Evolutionary conservation across 495 filamentous ascomycete species (phyloP), one percentile per base, ranked within the genome.

Genomic region (Penicillium angulare): DNA sequence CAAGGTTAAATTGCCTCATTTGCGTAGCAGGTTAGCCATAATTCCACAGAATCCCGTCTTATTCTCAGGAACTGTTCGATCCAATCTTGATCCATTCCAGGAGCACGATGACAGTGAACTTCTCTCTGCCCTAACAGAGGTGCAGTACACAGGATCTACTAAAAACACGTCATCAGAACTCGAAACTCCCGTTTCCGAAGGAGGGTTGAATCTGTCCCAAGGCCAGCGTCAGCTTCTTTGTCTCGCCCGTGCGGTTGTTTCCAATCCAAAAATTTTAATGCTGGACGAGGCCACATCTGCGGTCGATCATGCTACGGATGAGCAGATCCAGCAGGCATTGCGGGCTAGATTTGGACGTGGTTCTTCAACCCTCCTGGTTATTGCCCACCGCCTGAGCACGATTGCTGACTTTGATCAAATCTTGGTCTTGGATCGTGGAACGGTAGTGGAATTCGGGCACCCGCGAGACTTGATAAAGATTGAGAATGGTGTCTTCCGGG

Each of bases 241-340:
- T 57, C 81, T 96, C 10, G 91, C 91, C 2, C 83, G 90, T 12
- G 91, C 90, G 0, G 71, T 95, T 47, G 80, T 96, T 53, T 90
- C 84, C 64, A 72, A 78, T 16, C 87, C 89, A 0, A 88, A 60
- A 23, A 60, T 96, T 12, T 68, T 95, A 3, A 80, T 95, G 47
- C 89, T 93, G 85, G 90, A 96, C 65, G 90, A 96, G 71, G 90
- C 90, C 10, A 96, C 90, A 9, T 88, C 89, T 1, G 87, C 87
- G 3, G 92, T 96, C 59, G 90, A 96, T 73, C 89, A 91, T 69
- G 81, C 76, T 18, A 96, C 89, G 3, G 90, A 96, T 61, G 68
- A 78, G 41, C 89, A 88, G 63, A 95, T 96, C 55, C 90, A 96
- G 64, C 84, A 83, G 43, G 90, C 75, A 49, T 86, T 92, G 42